A percentile compares a stretch with the other conserved stretches of the same genome.
These are phyloP conservation scores for Spergularia marina DNA, from an alignment of 148 eudicot species.

Conservation along the genomic window DNA sequence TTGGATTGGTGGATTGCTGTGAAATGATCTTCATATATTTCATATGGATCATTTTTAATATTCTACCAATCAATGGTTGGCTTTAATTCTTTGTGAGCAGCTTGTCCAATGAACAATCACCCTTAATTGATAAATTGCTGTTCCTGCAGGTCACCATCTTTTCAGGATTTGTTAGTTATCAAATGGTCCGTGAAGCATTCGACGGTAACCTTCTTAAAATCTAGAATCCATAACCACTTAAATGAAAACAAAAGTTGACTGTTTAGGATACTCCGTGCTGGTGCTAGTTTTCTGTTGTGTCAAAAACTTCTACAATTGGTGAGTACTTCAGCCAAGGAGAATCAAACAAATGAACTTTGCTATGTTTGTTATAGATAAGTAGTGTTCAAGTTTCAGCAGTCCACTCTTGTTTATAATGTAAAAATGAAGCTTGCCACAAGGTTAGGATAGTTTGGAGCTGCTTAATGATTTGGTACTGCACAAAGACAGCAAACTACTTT, in stretches of 20 bases:
- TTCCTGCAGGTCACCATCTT: conserved; percentile 79
- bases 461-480: background rate
- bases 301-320: background rate
- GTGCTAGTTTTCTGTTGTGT: background rate
- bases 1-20: background rate
- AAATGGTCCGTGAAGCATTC: conserved; percentile 97
- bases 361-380: background rate
- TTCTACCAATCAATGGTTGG: background rate
- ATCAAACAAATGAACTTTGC: conserved; percentile 1
- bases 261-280: background rate
- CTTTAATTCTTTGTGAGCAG: background rate
- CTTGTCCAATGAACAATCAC: background rate
- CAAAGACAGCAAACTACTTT: background rate
- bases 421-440: conserved; percentile 2
- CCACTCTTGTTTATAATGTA: background rate
- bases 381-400: background rate
- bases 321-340: background rate
- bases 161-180: conserved; percentile 97
- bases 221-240: background rate
- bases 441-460: background rate
- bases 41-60: background rate
- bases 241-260: background rate
- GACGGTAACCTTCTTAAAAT: conserved; percentile 53
- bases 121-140: background rate
- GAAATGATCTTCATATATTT: background rate